These are phyloP conservation scores for Xylariaceae sp. DNA, from an alignment of 2,329 filamentous ascomycete genomes.

Conservation along the genomic window DNA sequence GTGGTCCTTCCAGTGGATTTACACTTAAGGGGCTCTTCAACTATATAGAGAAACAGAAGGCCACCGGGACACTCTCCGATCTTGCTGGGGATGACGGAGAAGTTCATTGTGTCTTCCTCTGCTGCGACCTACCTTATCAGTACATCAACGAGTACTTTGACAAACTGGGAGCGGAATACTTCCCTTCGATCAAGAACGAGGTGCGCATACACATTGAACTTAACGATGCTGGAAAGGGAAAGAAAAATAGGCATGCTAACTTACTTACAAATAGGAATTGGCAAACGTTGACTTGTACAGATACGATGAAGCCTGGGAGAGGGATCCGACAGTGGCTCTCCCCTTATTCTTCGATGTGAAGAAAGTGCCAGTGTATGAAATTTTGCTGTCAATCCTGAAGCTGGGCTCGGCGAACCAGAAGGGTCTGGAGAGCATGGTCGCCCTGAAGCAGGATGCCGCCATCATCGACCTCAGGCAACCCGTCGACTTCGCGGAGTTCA, in stretches of 20 bases:
- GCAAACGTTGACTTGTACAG: slow-evolving; percentile 54
- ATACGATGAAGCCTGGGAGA: slow-evolving; percentile 60
- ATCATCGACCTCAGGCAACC: slow-evolving; percentile 50
- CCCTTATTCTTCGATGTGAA: slow-evolving; percentile 39
- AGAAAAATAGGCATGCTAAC: slow-evolving; percentile 22
- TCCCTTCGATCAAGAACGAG: slow-evolving; percentile 53
- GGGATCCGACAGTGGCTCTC: slow-evolving; percentile 43
- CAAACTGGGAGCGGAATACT: slow-evolving; percentile 52
- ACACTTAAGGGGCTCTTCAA: slow-evolving; percentile 56
- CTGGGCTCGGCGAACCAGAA: background rate
- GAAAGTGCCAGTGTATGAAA: slow-evolving; percentile 22
- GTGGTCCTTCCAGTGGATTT: slow-evolving; percentile 64
- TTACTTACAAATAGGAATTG: slow-evolving; percentile 41
- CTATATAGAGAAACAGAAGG: slow-evolving; percentile 52
- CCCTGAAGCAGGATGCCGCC: slow-evolving; percentile 28
- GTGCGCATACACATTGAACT: too few species aligned
- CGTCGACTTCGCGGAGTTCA: slow-evolving; percentile 45
- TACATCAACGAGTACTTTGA: slow-evolving; percentile 64
- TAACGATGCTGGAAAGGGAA: background rate
- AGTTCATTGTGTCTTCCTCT: slow-evolving; percentile 60
- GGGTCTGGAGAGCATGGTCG: slow-evolving; percentile 11
- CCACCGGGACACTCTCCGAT: slow-evolving; percentile 45
- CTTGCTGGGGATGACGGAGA: slow-evolving; percentile 49
- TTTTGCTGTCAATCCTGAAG: background rate
- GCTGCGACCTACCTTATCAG: slow-evolving; percentile 66